phyloP scores from a whole-genome alignment of 1,284 basidiomycete genomes.

The Bjerkandera adusta region DNA sequence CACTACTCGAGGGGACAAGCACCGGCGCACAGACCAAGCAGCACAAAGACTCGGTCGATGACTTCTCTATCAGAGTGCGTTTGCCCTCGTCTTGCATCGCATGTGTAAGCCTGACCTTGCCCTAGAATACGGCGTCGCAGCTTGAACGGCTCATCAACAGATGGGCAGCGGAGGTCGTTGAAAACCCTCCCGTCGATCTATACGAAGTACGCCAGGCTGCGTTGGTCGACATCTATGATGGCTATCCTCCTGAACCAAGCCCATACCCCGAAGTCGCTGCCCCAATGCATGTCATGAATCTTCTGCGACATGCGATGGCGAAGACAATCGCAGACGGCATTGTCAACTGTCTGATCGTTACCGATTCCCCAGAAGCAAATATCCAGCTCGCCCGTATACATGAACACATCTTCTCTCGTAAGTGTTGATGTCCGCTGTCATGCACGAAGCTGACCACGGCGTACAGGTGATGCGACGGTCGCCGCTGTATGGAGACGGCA shows the following conservation, averaged over 20 bases:
- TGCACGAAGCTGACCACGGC: not conserved
- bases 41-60: constrained; percentile 67
- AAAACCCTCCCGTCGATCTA: constrained; percentile 53
- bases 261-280: constrained; percentile 34
- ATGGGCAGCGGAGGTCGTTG: constrained; percentile 75
- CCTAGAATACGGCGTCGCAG: constrained; percentile 70
- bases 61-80: constrained; percentile 79
- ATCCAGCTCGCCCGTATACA: constrained; percentile 78
- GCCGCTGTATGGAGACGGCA: constrained; percentile 83
- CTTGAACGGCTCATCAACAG: constrained; percentile 79
- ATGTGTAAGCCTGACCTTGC: not conserved
- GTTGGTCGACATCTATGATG: constrained; percentile 54
- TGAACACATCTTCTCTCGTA: constrained; percentile 79
- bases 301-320: constrained; percentile 73
- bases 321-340: constrained; percentile 77
- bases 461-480: constrained; percentile 71
- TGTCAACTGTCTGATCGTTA: constrained; percentile 76
- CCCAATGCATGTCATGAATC: constrained; percentile 69
- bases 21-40: constrained; percentile 34
- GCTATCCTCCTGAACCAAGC: constrained; percentile 24
- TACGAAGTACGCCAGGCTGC: constrained; percentile 55
- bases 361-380: constrained; percentile 76
- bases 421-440: constrained; percentile 30
- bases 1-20: constrained; percentile 63
- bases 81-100: not conserved